These are phyloP conservation scores for Scytalidium sp. DNA, from an alignment of 2,329 filamentous ascomycete genomes.

Conservation along the genomic window DNA sequence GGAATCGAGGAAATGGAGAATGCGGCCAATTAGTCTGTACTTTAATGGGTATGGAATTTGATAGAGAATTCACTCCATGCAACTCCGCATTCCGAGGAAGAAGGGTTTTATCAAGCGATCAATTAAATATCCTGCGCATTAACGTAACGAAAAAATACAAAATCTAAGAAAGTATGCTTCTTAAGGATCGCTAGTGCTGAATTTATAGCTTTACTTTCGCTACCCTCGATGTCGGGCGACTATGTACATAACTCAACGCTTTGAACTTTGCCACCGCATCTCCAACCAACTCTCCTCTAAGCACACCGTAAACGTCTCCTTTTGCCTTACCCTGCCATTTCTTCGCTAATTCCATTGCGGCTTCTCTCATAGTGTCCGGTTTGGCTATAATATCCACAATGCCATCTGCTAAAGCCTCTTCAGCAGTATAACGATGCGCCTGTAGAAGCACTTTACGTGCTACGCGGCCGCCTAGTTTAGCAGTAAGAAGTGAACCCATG, in stretches of 20 bases:
- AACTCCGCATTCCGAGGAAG: no score
- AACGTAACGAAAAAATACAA: no score
- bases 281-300: slow-evolving; percentile 51
- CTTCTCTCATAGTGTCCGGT: slow-evolving; percentile 41
- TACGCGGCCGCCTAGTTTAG: slow-evolving; percentile 47
- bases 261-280: slow-evolving; percentile 33
- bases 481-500: slow-evolving; percentile 47
- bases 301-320: slow-evolving; percentile 43
- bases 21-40: neutral
- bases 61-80: no score
- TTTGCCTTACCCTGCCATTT: slow-evolving; percentile 34
- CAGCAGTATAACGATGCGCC: slow-evolving; percentile 34
- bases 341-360: slow-evolving; percentile 40
- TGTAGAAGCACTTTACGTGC: slow-evolving; percentile 54
- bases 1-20: neutral
- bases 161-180: no score
- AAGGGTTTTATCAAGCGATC: no score
- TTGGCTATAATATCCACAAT: slow-evolving; percentile 48
- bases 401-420: slow-evolving; percentile 46
- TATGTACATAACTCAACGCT: neutral
- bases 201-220: neutral
- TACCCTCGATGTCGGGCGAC: neutral
- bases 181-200: no score
- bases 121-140: no score
- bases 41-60: no score